Evolutionary conservation across 1,284 basidiomycete species (phyloP).

Genomic region (Malassezia arunalokei): DNA sequence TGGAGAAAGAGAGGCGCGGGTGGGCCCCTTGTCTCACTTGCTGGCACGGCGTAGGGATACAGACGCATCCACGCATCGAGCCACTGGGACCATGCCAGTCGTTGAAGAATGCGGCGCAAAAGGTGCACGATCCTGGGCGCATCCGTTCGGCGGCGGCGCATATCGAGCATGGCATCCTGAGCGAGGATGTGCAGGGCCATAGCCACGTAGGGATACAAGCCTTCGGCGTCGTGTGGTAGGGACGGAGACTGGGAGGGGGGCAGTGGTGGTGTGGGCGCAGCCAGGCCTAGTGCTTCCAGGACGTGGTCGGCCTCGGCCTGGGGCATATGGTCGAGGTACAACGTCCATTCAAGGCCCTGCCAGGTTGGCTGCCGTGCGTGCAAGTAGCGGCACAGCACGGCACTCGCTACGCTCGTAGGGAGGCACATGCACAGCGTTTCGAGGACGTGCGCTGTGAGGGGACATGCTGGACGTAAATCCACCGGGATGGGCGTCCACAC

Average conservation of each 20-base stretch:
- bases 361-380: background rate
- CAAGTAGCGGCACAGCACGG: background rate
- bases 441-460: constrained; percentile 2
- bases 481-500: background rate
- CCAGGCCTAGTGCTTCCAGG: background rate
- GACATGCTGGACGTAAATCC: background rate
- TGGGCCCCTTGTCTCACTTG: background rate
- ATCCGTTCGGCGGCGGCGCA: constrained; percentile 3
- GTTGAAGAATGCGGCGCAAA: background rate
- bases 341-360: background rate
- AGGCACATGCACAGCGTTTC: constrained; percentile 2
- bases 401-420: background rate
- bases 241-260: background rate
- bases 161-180: constrained; percentile 21
- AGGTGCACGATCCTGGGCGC: constrained; percentile 10
- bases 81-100: constrained; percentile 1
- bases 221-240: background rate
- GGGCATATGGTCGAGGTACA: background rate
- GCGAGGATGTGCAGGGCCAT: constrained; percentile 25
- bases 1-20: constrained; percentile 3
- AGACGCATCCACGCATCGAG: constrained; percentile 14
- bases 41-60: background rate
- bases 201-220: constrained; percentile 1
- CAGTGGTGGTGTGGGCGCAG: background rate
- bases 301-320: background rate